phyloP scores from a whole-genome alignment of 306 rosid species.

The Argentina anserina region DNA sequence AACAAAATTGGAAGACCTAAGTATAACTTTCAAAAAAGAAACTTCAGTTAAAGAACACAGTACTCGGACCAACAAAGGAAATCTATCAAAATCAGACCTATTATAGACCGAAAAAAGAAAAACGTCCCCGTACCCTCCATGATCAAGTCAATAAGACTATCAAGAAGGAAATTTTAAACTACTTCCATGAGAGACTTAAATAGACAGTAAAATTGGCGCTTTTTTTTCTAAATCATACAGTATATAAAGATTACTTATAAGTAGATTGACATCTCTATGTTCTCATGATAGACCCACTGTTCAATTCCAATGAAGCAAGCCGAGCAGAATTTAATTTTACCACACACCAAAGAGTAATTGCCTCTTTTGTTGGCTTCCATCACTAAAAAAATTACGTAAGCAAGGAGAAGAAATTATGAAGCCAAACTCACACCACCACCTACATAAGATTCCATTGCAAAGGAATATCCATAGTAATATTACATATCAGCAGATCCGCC shows the following conservation, averaged over 20 bases:
- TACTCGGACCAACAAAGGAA: background rate
- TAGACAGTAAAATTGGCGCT: background rate
- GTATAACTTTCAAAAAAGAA: background rate
- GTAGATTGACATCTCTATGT: background rate
- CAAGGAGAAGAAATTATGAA: background rate
- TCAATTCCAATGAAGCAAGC: background rate
- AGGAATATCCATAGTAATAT: no score
- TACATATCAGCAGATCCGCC: no score
- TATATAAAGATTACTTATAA: background rate
- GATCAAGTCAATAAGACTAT: background rate
- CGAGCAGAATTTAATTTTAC: background rate
- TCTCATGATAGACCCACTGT: background rate
- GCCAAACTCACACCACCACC: slow-evolving; percentile 4
- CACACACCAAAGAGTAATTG: background rate
- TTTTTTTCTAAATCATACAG: background rate
- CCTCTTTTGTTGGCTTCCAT: background rate
- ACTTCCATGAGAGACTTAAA: background rate
- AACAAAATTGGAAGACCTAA: background rate
- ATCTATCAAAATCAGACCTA: background rate
- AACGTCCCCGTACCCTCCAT: background rate
- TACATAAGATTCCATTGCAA: background rate
- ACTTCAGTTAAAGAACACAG: background rate
- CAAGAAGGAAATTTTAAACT: background rate
- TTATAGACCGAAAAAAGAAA: background rate
- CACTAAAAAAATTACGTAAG: background rate